Base-by-base conservation (phyloP, 139 green algal species). In the Volvox reticuliferus region DNA sequence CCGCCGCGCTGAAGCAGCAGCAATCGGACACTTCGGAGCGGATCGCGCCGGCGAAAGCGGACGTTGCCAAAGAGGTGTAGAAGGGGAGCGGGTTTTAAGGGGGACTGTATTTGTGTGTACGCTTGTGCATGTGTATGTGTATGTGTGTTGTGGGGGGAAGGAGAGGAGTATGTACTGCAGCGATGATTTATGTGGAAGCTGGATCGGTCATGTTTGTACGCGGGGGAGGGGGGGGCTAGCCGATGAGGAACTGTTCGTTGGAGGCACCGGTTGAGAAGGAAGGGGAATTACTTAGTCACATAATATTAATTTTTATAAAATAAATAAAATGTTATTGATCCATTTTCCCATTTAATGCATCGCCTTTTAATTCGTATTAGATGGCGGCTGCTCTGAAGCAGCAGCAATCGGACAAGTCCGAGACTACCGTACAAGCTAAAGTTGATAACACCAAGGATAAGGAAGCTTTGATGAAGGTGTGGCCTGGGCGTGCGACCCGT, bases 331-430 rank as follows among this genome's bases (percentile, higher is more conserved):
- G 44, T 55, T 55, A 55, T 9, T 55, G 5, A 55, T 55, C 44
- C 5, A 14, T 55, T 9, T 55, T 55, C 9, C 44, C 44, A 5
- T 55, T 55, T 55, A 5, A 5, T 55, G 44, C 5, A 55, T 55
- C 9, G 44, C 44, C 44, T 55, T 55, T 9, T 9, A 55, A 73
- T 12, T 73, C 16, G 21, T 1, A 44, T 0, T 69, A 90, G 86
- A 81, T 90, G 73, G 71, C 71, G 30, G 69, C 71, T 18, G 86
- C 86, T 24, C 73, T 90, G 36, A 90, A 83, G 73, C 71, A 90
- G 86, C 86, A 90, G 86, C 86, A 90, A 44, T 90, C 86, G 20
- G 86, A 90, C 50, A 90, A 83, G 50, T 84, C 73, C 30, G 86
- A 90, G 86, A 55, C 18, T 6, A 36, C 5, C 0, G 61, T 30